Percentiles rank a stretch among this genome's conserved stretches.
Conservation (phyloP, 192 early-diverging fungal species). For the Gaertneriomyces semiglobifer region DNA sequence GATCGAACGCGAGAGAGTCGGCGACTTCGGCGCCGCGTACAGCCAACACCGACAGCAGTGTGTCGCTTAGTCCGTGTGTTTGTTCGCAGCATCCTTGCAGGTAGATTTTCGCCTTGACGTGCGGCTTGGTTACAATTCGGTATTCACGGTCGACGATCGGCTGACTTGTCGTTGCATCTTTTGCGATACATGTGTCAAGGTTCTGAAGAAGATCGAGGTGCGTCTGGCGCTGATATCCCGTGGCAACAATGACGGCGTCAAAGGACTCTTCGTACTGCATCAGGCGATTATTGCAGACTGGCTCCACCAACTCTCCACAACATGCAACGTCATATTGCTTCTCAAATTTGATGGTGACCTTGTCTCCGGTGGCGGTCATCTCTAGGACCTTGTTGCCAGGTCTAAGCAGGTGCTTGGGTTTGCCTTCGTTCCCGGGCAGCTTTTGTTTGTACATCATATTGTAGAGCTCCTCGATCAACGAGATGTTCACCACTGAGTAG, state of each 20-base stretch:
- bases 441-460: conserved; percentile 27
- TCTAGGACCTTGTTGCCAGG: neutral
- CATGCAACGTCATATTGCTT: too few species aligned
- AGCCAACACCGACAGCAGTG: conserved; percentile 14
- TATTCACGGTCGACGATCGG: conserved; percentile 12
- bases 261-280: neutral
- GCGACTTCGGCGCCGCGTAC: conserved; percentile 21
- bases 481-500: conserved; percentile 31
- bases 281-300: neutral
- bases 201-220: conserved; percentile 10
- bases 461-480: conserved; percentile 28
- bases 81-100: conserved; percentile 26
- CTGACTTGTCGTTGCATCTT: conserved; percentile 1
- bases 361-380: neutral
- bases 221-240: conserved; percentile 9
- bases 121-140: neutral
- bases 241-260: conserved; percentile 16
- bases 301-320: too few species aligned
- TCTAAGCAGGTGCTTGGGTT: conserved; percentile 1
- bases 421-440: conserved; percentile 4
- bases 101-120: conserved; percentile 5
- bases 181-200: neutral
- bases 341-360: neutral
- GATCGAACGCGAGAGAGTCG: neutral
- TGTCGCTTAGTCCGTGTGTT: conserved; percentile 29